Evolutionary conservation across 2,329 filamentous ascomycete species (phyloP).

Genomic region (Talaromyces atroroseus): DNA sequence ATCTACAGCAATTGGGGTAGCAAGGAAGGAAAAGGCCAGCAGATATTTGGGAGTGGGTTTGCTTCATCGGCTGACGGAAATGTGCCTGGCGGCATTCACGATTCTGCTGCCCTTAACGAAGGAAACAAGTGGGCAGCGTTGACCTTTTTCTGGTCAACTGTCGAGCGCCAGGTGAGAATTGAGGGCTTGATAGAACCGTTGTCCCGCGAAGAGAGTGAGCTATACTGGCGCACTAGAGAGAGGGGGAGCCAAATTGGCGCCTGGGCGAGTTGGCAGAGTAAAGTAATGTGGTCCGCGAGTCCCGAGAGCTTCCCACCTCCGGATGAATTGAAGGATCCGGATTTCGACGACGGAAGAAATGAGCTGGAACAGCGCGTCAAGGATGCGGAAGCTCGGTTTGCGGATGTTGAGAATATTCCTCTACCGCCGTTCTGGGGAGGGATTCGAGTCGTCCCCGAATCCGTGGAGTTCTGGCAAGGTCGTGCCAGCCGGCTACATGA

Average conservation of each 20-base stretch:
- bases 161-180: conserved; percentile 86
- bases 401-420: conserved; percentile 71
- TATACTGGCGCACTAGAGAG: conserved; percentile 61
- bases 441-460: conserved; percentile 74
- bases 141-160: conserved; percentile 82
- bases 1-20: conserved; percentile 89
- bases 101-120: conserved; percentile 16
- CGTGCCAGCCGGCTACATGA: conserved; percentile 86
- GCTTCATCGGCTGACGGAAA: conserved; percentile 7
- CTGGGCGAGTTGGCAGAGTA: conserved; percentile 88
- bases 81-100: conserved; percentile 10
- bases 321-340: conserved; percentile 25
- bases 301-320: conserved; percentile 22
- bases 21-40: conserved; percentile 46
- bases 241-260: conserved; percentile 80
- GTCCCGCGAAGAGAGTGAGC: conserved; percentile 62
- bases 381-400: conserved; percentile 71
- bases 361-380: conserved; percentile 71
- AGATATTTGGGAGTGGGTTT: conserved; percentile 31
- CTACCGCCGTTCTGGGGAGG: conserved; percentile 95
- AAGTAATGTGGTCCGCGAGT: conserved; percentile 54
- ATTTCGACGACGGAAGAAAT: conserved; percentile 61
- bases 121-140: conserved; percentile 72
- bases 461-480: conserved; percentile 95
- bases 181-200: conserved; percentile 71